Evolutionary conservation across 2,329 filamentous ascomycete species (phyloP), one percentile per base, ranked within the genome.

Genomic region (Thelonectria discophora): DNA sequence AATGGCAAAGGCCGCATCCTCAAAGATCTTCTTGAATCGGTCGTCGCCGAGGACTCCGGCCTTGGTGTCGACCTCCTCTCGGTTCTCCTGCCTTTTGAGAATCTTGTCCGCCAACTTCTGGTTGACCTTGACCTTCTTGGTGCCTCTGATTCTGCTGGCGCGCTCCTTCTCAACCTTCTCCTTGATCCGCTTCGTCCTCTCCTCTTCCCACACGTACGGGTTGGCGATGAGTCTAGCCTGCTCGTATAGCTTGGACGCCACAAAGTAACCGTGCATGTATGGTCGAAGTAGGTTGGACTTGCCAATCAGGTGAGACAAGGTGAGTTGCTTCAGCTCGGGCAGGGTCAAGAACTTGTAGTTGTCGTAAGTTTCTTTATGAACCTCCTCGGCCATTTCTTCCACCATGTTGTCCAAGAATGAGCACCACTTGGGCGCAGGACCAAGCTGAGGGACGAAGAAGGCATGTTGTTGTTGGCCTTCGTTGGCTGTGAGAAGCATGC

Each of bases 221-320:
- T 98, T 97, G 51, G 91, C 90, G 71, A 98, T 97, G 62, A 99
- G 81, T 57, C 92, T 85, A 17, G 95, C 95, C 76, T 99, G 94
- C 74, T 99, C 96, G 76, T 99, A 98, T 24, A 99, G 80, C 73
- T 94, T 93, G 71, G 96, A 94, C 37, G 92, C 92, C 50, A 99
- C 94, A 79, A 99, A 99, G 83, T 95, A 98, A 70, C 95, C 96
- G 76, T 99, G 95, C 96, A 99, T 99, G 75, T 99, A 99, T 45
- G 95, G 95, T 46, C 94, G 86, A 42, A 99, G 82, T 18, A 98
- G 81, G 73, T 92, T 95, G 27, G 93, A 97, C 70, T 93, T 94
- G 67, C 94, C 94, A 59, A 99, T 86, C 49, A 99, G 83, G 75
- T 98, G 94, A 55, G 92, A 90, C 73, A 99, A 78, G 75, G 92